These are phyloP conservation scores for Aureobasidium sp. DNA, from an alignment of 2,329 filamentous ascomycete species.

Conservation along the genomic window DNA sequence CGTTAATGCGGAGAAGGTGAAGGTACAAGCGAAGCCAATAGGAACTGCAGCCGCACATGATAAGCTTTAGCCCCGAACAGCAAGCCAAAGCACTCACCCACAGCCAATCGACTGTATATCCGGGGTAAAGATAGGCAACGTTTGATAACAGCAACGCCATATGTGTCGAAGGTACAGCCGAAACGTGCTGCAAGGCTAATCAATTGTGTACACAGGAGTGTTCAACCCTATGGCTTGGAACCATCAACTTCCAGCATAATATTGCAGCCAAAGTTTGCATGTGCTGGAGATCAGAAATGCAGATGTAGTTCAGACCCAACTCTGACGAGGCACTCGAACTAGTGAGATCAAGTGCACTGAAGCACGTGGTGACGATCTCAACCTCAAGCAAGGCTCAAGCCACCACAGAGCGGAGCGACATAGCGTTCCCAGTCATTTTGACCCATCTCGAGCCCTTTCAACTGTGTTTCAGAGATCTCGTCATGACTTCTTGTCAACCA, in stretches of 20 bases:
- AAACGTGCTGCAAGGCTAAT: not conserved
- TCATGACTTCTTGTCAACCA: constrained; percentile 40
- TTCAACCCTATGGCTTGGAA: not conserved
- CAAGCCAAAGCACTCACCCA: not conserved
- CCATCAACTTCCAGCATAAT: not conserved
- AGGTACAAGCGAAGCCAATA: constrained; percentile 15
- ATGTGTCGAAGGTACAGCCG: not conserved
- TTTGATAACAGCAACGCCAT: not conserved
- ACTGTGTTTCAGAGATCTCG: constrained; percentile 16
- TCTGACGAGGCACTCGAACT: not conserved
- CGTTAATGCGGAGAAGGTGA: constrained; percentile 11
- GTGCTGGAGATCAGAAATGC: not conserved
- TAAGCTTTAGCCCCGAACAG: not conserved
- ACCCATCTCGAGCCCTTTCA: constrained; percentile 20
- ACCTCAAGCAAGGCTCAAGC: constrained; percentile 36
- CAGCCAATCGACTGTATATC: not conserved
- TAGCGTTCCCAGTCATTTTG: constrained; percentile 39
- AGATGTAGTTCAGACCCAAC: not conserved
- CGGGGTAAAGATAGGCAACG: not conserved
- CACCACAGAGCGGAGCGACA: constrained; percentile 36
- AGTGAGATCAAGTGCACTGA: not conserved
- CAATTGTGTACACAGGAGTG: not conserved
- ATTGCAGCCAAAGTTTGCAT: not conserved
- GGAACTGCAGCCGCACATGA: not conserved
- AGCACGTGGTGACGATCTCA: not conserved